Percentiles rank a stretch among this genome's conserved stretches.
Conservation (phyloP, 1,284 basidiomycete species). For the Trichosporon inkin region DNA sequence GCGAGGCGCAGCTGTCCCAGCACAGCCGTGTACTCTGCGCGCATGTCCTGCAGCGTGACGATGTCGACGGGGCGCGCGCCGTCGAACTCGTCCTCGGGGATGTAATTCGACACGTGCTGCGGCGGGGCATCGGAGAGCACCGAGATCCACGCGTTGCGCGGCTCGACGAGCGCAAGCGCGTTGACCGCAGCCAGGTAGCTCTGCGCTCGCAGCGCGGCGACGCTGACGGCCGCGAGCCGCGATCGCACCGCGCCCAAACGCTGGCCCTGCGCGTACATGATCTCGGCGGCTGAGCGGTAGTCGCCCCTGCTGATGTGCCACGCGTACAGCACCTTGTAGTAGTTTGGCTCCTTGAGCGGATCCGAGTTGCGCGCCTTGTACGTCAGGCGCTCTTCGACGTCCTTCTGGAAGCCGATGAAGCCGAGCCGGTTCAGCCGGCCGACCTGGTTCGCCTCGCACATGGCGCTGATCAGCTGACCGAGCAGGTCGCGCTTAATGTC, state of each 20-base stretch:
- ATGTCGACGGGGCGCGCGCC: conserved; percentile 66
- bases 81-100: conserved; percentile 70
- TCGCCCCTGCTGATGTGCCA: conserved; percentile 85
- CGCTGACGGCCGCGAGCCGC: conserved; percentile 53
- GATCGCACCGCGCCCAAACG: conserved; percentile 60
- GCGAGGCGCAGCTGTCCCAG: conserved; percentile 74
- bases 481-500: conserved; percentile 72
- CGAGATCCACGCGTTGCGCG: conserved; percentile 78
- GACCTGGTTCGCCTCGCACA: conserved; percentile 86
- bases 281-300: conserved; percentile 78
- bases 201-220: conserved; percentile 72
- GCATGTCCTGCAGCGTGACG: conserved; percentile 74
- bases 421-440: conserved; percentile 75
- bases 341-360: conserved; percentile 77
- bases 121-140: conserved; percentile 36
- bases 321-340: conserved; percentile 89
- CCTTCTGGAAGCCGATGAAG: conserved; percentile 77
- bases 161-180: conserved; percentile 74
- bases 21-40: conserved; percentile 76
- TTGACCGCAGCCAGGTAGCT: conserved; percentile 83
- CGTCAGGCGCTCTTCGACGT: conserved; percentile 81
- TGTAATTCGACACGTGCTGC: conserved; percentile 59
- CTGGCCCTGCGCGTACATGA: conserved; percentile 90
- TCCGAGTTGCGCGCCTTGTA: conserved; percentile 95
- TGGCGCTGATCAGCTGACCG: conserved; percentile 74